These are phyloP conservation scores for Xylariomycetidae sp. DNA, from an alignment of 2,329 filamentous ascomycete species.

Conservation along the genomic window DNA sequence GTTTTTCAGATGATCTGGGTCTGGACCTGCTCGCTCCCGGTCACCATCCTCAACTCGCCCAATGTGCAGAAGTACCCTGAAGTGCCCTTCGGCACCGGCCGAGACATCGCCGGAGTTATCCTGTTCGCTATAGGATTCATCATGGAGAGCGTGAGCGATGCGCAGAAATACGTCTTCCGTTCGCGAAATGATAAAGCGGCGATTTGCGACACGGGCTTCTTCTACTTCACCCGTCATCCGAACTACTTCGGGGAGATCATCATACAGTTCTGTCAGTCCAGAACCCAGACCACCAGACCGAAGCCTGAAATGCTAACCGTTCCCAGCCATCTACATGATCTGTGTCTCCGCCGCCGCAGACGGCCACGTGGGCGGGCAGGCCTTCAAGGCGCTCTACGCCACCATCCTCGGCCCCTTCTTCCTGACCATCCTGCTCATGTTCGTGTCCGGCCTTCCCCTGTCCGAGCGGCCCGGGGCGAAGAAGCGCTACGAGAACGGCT, in stretches of 20 bases:
- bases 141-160: constrained; percentile 58
- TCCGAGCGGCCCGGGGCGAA: constrained; percentile 66
- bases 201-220: constrained; percentile 61
- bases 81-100: constrained; percentile 53
- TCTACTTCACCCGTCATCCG: constrained; percentile 58
- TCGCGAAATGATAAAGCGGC: constrained; percentile 36
- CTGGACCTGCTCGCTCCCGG: constrained; percentile 63
- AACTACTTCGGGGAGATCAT: constrained; percentile 74
- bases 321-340: constrained; percentile 60
- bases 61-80: constrained; percentile 51
- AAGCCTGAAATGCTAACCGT: background rate
- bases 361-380: constrained; percentile 48
- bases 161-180: constrained; percentile 60
- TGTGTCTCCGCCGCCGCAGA: constrained; percentile 58
- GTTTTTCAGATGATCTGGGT: constrained; percentile 66
- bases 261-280: constrained; percentile 56
- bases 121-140: constrained; percentile 55
- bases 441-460: constrained; percentile 61
- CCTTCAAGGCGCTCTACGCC: constrained; percentile 58
- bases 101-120: constrained; percentile 59
- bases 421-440: constrained; percentile 59
- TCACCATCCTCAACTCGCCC: constrained; percentile 64
- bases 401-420: constrained; percentile 61
- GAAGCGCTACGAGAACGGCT: constrained; percentile 60
- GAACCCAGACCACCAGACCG: constrained; percentile 3